phyloP scores from a whole-genome alignment of 305 asterid genomes.

The Plantago coronopus region DNA sequence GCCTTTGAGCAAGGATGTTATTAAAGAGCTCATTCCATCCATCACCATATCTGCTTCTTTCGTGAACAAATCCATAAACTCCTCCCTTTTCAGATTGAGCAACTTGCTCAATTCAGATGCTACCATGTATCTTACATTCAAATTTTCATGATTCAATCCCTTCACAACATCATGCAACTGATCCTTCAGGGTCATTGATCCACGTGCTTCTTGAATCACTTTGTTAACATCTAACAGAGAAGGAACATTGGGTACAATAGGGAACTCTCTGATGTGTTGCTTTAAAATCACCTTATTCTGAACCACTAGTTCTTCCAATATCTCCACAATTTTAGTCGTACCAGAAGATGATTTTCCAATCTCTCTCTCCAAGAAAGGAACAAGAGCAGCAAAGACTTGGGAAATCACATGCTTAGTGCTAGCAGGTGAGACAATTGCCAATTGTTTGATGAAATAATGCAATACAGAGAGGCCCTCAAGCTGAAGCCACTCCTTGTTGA shows the following conservation, averaged over 20 bases:
- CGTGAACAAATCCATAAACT: slow-evolving; percentile 55
- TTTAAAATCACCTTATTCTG: slow-evolving; percentile 61
- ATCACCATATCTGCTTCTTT: slow-evolving; percentile 71
- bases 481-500: slow-evolving; percentile 78
- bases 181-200: slow-evolving; percentile 71
- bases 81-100: slow-evolving; percentile 65
- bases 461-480: slow-evolving; percentile 75
- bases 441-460: slow-evolving; percentile 77
- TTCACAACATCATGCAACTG: slow-evolving; percentile 75
- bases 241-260: slow-evolving; percentile 85
- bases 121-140: slow-evolving; percentile 95
- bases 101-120: slow-evolving; percentile 89
- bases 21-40: slow-evolving; percentile 81
- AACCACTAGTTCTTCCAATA: slow-evolving; percentile 86
- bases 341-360: slow-evolving; percentile 49
- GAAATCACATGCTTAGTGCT: slow-evolving; percentile 88
- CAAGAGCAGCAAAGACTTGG: slow-evolving; percentile 96
- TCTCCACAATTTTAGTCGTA: slow-evolving; percentile 66
- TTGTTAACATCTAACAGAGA: slow-evolving; percentile 74
- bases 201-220: slow-evolving; percentile 83
- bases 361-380: slow-evolving; percentile 85
- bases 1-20: slow-evolving; percentile 81
- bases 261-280: slow-evolving; percentile 82
- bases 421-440: slow-evolving; percentile 73
- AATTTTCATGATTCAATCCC: slow-evolving; percentile 88